phyloP scores from a whole-genome alignment of 2,329 filamentous ascomycete species.

The Cercospora berteroae region DNA sequence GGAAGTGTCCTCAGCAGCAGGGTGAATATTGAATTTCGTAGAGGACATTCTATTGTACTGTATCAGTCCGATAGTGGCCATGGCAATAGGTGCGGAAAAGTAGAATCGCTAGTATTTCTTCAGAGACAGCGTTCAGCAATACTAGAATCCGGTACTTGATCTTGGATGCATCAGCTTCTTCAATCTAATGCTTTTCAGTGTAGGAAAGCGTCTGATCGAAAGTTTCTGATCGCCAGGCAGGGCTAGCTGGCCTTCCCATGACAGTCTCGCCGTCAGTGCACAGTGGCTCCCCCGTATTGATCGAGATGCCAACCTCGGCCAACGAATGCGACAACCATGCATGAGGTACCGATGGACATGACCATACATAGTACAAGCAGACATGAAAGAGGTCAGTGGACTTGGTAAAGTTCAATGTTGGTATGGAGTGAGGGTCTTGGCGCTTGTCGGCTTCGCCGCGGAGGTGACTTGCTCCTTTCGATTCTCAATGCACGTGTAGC shows the following conservation, averaged over 20 bases:
- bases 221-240: neutral
- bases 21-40: no score
- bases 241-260: neutral
- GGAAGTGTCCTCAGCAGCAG: neutral
- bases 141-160: neutral
- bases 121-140: neutral
- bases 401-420: neutral
- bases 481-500: neutral
- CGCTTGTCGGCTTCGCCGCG: slow-evolving; percentile 6
- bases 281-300: neutral
- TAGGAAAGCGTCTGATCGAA: neutral
- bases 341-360: neutral
- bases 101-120: neutral
- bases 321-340: neutral
- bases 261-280: neutral
- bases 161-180: neutral
- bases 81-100: neutral
- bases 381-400: neutral
- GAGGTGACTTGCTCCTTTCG: slow-evolving; percentile 13
- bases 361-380: neutral
- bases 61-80: neutral
- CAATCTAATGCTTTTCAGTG: neutral
- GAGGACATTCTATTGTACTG: neutral
- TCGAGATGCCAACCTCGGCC: neutral
- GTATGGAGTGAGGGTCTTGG: neutral